Percentiles rank a stretch among this genome's conserved stretches.
These are phyloP conservation scores for Acorus gramineus DNA, from an alignment of 106 monocot species.

Conservation along the genomic window DNA sequence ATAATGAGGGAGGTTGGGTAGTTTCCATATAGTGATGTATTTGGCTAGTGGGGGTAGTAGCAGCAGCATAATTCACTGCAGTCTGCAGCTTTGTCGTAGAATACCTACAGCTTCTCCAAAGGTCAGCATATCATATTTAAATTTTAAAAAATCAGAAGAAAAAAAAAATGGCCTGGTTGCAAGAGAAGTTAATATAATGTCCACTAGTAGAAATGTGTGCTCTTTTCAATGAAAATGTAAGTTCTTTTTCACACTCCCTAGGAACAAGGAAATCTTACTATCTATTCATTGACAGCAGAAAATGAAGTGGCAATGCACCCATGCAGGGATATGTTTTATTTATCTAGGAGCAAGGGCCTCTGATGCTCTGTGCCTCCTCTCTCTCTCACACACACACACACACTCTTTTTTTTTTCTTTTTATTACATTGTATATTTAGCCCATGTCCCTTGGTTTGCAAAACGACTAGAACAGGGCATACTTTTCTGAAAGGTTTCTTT, in stretches of 20 bases:
- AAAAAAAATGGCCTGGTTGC: background rate
- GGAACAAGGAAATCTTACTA: background rate
- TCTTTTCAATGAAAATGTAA: background rate
- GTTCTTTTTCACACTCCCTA: background rate
- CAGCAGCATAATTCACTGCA: background rate
- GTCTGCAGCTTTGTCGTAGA: background rate
- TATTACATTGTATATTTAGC: background rate
- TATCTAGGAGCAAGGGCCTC: background rate
- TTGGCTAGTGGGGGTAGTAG: background rate
- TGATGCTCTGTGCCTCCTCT: background rate
- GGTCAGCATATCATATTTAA: background rate
- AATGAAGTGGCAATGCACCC: background rate
- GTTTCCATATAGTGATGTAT: no score
- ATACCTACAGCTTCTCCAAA: background rate
- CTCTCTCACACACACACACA: background rate
- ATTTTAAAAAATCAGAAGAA: background rate
- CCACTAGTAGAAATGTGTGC: background rate
- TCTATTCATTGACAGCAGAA: background rate
- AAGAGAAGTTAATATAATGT: no score
- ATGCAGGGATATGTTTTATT: no score
- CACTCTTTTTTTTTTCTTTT: background rate
- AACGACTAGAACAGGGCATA: background rate
- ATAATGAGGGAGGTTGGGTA: no score
- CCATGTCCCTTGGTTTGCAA: constrained; percentile 3
- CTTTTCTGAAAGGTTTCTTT: background rate